Base-by-base conservation (phyloP, 2,329 filamentous ascomycete species). In the Apiospora hydei region DNA sequence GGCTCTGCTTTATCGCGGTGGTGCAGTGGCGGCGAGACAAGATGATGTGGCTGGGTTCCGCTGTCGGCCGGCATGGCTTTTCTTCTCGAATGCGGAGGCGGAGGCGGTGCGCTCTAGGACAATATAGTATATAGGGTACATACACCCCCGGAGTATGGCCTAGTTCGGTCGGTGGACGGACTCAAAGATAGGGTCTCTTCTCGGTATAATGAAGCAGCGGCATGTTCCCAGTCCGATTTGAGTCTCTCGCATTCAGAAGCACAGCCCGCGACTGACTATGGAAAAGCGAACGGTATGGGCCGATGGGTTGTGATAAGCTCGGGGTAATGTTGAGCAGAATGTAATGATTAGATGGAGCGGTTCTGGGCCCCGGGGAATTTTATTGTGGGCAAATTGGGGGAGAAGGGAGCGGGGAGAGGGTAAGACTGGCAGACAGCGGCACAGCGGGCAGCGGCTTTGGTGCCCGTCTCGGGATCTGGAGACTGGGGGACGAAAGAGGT, bases 301-400 rank as follows among this genome's bases (percentile, higher is more conserved):
- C 66, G 66, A 47, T 44, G 26, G 41, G 47, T 46, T 61, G 49
- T 67, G 72, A 74, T 69, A 73, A 73, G 77, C 79, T 85, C 84
- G 83, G 84, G 84, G 78, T 84, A 85, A 85, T 85, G 83, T 81
- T 85, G 82, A 79, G 81, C 78, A 82, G 83, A 84, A 77, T 38
- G 76, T 64, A 64, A 64, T 38, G 57, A 79, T 76, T 71, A 72
- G 70, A 71, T 74, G 73, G 51, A 73, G 71, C 72, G 44, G 46
- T 61, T 68, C 66, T 68, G 66, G 66, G 66, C 66, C 66, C 44
- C 66, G 66, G 66, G 66, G 66, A 68, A 44, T 68, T 68, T 68
- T 68, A 68, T 68, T 68, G 66, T 47, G 66, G 66, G 66, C 66
- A 68, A 68, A 68, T 30, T 69, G 67, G 67, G 38, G 67, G 67